Conservation (phyloP, 2,329 filamentous ascomycete genomes). For the Rhynchosporium secalis region DNA sequence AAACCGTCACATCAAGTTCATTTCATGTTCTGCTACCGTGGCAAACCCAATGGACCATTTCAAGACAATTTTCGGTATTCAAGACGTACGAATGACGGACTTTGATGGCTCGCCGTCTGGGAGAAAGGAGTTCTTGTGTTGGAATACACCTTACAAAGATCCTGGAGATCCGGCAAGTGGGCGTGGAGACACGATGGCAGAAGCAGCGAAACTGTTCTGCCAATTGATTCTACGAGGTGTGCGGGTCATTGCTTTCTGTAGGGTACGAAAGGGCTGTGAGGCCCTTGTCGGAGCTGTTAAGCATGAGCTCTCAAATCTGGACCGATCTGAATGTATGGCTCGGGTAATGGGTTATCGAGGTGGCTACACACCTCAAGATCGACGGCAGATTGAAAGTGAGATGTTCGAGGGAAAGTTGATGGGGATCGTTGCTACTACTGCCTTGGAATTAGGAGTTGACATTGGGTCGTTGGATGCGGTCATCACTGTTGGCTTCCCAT, state of each 20-base stretch:
- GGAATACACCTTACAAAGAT: slow-evolving; percentile 96
- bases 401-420: slow-evolving; percentile 97
- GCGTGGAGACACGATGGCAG: slow-evolving; percentile 76
- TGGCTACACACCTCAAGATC: slow-evolving; percentile 89
- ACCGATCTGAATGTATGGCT: slow-evolving; percentile 70
- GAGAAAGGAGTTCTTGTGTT: slow-evolving; percentile 92
- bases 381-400: slow-evolving; percentile 83
- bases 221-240: slow-evolving; percentile 86
- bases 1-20: slow-evolving; percentile 81
- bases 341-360: slow-evolving; percentile 95
- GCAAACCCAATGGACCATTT: slow-evolving; percentile 92
- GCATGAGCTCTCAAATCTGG: slow-evolving; percentile 70
- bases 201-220: slow-evolving; percentile 89
- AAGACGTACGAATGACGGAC: slow-evolving; percentile 78
- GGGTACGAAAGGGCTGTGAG: slow-evolving; percentile 86
- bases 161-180: slow-evolving; percentile 84
- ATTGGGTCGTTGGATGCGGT: slow-evolving; percentile 94
- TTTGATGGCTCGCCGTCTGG: slow-evolving; percentile 92
- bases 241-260: slow-evolving; percentile 88
- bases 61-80: slow-evolving; percentile 87
- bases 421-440: slow-evolving; percentile 91
- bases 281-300: slow-evolving; percentile 77
- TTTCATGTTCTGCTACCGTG: slow-evolving; percentile 95
- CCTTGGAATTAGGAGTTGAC: slow-evolving; percentile 90
- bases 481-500: slow-evolving; percentile 90